Percentiles rank a stretch among this genome's conserved stretches.
These are phyloP conservation scores for Vanderwaltozyma tropicalis DNA, from an alignment of 805 yeast genomes.

Conservation along the genomic window DNA sequence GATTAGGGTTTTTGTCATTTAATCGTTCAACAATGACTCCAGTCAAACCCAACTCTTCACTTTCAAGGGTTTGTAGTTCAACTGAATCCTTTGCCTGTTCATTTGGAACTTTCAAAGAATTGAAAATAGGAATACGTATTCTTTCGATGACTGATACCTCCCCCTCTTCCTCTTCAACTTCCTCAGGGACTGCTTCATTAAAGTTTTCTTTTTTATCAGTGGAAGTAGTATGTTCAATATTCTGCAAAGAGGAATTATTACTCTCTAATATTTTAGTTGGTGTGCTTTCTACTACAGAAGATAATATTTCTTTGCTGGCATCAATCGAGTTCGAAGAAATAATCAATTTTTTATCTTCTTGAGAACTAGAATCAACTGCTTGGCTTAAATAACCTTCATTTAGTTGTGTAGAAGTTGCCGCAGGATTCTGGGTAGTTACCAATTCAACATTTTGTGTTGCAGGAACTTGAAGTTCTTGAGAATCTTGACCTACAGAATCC, in stretches of 20 bases:
- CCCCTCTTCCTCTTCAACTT: not conserved
- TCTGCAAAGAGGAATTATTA: too few species aligned
- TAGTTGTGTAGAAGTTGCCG: not conserved
- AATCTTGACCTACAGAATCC: too few species aligned
- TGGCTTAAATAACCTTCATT: too few species aligned
- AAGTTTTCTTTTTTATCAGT: not conserved
- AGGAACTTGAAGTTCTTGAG: constrained; percentile 6
- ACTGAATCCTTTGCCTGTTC: too few species aligned
- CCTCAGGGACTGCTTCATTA: not conserved
- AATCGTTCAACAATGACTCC: too few species aligned
- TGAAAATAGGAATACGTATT: constrained; percentile 16
- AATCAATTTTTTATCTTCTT: too few species aligned
- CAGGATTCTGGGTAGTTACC: not conserved
- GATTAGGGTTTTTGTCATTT: too few species aligned
- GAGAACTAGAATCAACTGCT: too few species aligned
- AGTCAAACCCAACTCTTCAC: too few species aligned
- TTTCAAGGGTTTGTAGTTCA: too few species aligned
- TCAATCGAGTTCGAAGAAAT: not conserved
- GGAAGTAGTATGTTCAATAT: not conserved
- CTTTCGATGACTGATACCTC: not conserved
- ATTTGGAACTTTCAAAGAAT: not conserved
- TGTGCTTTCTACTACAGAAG: not conserved
- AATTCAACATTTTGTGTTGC: constrained; percentile 4
- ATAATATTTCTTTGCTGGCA: not conserved
- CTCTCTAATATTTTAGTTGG: too few species aligned